Percentiles rank a stretch among this genome's conserved stretches.
These are phyloP conservation scores for Cyberlindnera petersonii DNA, from an alignment of 805 yeast genomes.

Conservation along the genomic window DNA sequence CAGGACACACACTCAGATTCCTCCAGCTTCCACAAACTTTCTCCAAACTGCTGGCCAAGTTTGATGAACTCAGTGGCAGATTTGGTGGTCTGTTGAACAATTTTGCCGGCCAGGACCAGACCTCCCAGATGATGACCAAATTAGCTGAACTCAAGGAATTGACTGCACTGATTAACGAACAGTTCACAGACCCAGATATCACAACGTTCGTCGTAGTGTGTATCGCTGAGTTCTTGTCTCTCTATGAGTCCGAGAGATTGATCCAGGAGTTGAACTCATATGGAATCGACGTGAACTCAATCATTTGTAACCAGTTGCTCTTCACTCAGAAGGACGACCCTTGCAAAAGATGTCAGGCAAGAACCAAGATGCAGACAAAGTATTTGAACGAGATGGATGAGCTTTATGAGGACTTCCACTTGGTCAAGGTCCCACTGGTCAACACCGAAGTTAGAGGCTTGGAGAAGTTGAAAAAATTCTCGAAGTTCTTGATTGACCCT, in stretches of 20 bases:
- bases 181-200: constrained; percentile 92
- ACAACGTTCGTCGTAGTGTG: constrained; percentile 97
- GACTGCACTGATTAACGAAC: constrained; percentile 86
- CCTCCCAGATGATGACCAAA: constrained; percentile 69
- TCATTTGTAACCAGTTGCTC: constrained; percentile 89
- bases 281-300: constrained; percentile 94
- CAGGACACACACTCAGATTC: constrained; percentile 96
- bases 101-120: constrained; percentile 51
- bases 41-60: constrained; percentile 80
- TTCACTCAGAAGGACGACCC: constrained; percentile 73
- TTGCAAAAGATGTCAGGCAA: constrained; percentile 87
- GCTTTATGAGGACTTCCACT: constrained; percentile 93
- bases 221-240: constrained; percentile 91
- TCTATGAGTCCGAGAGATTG: constrained; percentile 96
- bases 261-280: constrained; percentile 93
- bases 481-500: constrained; percentile 73
- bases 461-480: constrained; percentile 77
- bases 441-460: constrained; percentile 95
- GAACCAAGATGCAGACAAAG: constrained; percentile 95
- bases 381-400: constrained; percentile 94
- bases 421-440: constrained; percentile 91
- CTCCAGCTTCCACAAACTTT: constrained; percentile 91
- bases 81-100: constrained; percentile 88
- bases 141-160: constrained; percentile 75
- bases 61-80: constrained; percentile 78